A percentile compares a stretch with the other conserved stretches of the same genome.
Evolutionary conservation across 139 green algal genomes (phyloP).

Genomic region (Tetradesmus obliquus): DNA sequence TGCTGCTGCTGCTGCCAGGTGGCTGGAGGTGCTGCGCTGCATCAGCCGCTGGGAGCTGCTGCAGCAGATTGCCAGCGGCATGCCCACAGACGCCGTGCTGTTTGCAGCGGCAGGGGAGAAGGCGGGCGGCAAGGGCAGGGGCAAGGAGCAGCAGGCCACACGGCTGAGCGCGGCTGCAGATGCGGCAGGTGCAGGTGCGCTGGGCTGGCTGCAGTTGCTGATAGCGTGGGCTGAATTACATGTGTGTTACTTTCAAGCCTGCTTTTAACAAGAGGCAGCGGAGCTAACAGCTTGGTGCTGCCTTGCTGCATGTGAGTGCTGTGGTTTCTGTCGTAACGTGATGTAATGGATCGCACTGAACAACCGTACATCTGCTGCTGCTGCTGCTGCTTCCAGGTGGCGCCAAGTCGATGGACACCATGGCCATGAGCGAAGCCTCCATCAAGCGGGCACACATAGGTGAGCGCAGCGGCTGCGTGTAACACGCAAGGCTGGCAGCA

Average conservation of each 20-base stretch:
- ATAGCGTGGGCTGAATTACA: too few relatives aligned
- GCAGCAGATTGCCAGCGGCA: conserved; percentile 86
- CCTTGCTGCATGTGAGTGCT: too few relatives aligned
- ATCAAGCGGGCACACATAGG: conserved; percentile 57
- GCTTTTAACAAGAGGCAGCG: too few relatives aligned
- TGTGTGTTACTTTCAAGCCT: too few relatives aligned
- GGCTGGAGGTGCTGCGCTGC: conserved; percentile 93
- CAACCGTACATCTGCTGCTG: neutral
- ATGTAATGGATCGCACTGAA: neutral
- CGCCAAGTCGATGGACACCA: conserved; percentile 61
- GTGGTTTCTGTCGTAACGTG: neutral
- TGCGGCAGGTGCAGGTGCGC: neutral
- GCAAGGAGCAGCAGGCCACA: conserved; percentile 20
- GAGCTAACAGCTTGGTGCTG: too few relatives aligned
- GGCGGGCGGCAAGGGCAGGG: neutral
- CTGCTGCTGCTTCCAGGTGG: neutral
- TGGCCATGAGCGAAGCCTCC: conserved; percentile 57
- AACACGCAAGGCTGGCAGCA: too few relatives aligned
- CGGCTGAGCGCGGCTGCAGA: conserved; percentile 1
- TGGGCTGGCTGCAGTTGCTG: neutral
- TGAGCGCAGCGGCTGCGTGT: neutral
- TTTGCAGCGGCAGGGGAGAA: conserved; percentile 71
- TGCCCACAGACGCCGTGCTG: conserved; percentile 85
- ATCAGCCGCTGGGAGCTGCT: conserved; percentile 96
- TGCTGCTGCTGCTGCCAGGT: conserved; percentile 56